phyloP scores from a whole-genome alignment of 768 basidiomycete species.

The Boletus fagicola region DNA sequence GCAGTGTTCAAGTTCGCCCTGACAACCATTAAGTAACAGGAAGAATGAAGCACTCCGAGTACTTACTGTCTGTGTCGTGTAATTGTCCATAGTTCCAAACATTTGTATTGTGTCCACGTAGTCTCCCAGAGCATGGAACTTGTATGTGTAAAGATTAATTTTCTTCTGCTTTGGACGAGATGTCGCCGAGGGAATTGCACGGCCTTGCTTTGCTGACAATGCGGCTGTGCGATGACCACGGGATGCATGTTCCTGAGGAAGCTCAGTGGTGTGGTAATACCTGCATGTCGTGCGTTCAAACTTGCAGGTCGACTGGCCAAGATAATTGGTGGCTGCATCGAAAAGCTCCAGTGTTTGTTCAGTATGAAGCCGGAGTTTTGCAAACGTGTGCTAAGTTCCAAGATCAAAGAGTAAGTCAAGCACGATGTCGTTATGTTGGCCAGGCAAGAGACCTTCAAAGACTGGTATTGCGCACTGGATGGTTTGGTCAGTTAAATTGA shows the following conservation, averaged over 20 bases:
- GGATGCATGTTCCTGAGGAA: conserved; percentile 9
- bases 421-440: conserved; percentile 8
- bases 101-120: not conserved
- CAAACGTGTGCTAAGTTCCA: conserved; percentile 19
- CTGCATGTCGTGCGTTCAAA: conserved; percentile 25
- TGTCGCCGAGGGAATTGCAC: not conserved
- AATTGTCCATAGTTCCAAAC: conserved; percentile 4
- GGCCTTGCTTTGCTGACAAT: not conserved
- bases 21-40: no score
- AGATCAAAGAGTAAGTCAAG: conserved; percentile 17
- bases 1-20: no score
- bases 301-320: conserved; percentile 17
- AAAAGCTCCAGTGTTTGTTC: conserved; percentile 8
- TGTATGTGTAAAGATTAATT: not conserved
- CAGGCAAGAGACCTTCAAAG: conserved; percentile 16
- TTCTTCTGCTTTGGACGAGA: not conserved
- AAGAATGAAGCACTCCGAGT: not conserved
- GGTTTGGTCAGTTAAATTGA: no score
- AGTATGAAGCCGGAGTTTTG: conserved; percentile 19
- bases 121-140: not conserved
- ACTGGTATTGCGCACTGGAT: conserved; percentile 13
- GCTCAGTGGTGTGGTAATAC: conserved; percentile 23
- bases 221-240: not conserved
- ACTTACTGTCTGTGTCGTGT: not conserved
- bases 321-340: not conserved